A percentile compares a stretch with the other conserved stretches of the same genome.
These are phyloP conservation scores for Carex scoparia DNA, from an alignment of 176 grass and related monocot genomes.

Conservation along the genomic window DNA sequence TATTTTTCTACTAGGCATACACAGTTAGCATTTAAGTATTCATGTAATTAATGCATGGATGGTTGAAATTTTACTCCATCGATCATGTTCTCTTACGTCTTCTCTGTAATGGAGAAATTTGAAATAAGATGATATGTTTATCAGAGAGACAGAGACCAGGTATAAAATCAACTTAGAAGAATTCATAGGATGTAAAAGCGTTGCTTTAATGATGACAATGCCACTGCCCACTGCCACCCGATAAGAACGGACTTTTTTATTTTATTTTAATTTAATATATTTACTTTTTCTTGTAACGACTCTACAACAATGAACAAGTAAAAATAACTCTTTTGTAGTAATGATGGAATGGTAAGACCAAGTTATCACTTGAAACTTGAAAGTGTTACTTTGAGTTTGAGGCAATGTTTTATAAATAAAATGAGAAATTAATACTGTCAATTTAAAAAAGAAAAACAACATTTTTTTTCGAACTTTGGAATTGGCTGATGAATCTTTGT, in stretches of 20 bases:
- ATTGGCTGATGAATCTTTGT: too few species aligned
- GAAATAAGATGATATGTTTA: not conserved
- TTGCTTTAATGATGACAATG: not conserved
- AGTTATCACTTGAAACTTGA: too few species aligned
- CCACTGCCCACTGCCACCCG: not conserved
- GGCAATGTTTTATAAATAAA: too few species aligned
- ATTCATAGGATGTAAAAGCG: not conserved
- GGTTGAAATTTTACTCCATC: not conserved
- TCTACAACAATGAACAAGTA: not conserved
- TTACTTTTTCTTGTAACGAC: not conserved
- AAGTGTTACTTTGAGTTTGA: too few species aligned
- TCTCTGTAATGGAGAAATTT: not conserved
- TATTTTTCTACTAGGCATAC: too few species aligned
- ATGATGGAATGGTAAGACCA: too few species aligned
- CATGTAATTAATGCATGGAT: not conserved
- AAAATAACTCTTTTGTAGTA: not conserved
- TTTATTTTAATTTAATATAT: not conserved
- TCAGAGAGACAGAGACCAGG: not conserved
- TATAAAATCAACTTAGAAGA: not conserved
- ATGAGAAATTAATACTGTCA: too few species aligned
- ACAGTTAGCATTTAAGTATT: too few species aligned
- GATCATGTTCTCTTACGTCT: not conserved
- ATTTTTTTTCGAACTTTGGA: too few species aligned
- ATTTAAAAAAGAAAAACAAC: too few species aligned
- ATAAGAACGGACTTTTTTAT: not conserved